Evolutionary conservation across 108 stramenopile species (phyloP).

Genomic region (Mayamaea pseudoterrestris): DNA sequence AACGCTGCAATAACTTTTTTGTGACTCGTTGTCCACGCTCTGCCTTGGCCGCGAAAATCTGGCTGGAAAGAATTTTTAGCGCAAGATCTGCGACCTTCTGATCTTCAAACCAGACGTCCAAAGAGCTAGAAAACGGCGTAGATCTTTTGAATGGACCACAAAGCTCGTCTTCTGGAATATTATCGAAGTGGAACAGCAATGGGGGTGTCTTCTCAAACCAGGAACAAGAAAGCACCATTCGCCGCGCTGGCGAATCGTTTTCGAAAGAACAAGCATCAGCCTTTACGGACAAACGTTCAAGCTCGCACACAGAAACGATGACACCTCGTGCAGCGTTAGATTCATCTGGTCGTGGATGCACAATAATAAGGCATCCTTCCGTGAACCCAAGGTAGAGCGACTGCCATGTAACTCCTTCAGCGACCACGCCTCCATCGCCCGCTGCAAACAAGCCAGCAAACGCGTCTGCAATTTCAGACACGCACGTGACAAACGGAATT

Average conservation of each 20-base stretch:
- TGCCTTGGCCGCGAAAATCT: conserved; percentile 5
- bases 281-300: conserved; percentile 5
- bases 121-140: conserved; percentile 18
- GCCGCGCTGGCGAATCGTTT: conserved; percentile 54
- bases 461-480: conserved; percentile 59
- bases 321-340: neutral
- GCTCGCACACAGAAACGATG: neutral
- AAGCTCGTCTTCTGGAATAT: conserved; percentile 11
- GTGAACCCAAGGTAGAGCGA: conserved; percentile 72
- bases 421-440: conserved; percentile 13
- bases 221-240: conserved; percentile 43
- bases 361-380: conserved; percentile 48
- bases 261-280: conserved; percentile 25
- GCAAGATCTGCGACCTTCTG: conserved; percentile 40
- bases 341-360: conserved; percentile 40
- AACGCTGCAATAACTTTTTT: too few species aligned
- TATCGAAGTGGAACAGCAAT: conserved; percentile 42
- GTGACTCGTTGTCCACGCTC: neutral
- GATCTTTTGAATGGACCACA: neutral
- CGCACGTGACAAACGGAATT: conserved; percentile 64
- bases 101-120: conserved; percentile 86
- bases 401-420: conserved; percentile 77
- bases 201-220: conserved; percentile 47
- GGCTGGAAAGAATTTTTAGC: conserved; percentile 8
- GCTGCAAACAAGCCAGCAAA: conserved; percentile 35